A percentile compares a stretch with the other conserved stretches of the same genome.
These are phyloP conservation scores for Hypoxylon sp. DNA, from an alignment of 2,329 filamentous ascomycete genomes.

Conservation along the genomic window DNA sequence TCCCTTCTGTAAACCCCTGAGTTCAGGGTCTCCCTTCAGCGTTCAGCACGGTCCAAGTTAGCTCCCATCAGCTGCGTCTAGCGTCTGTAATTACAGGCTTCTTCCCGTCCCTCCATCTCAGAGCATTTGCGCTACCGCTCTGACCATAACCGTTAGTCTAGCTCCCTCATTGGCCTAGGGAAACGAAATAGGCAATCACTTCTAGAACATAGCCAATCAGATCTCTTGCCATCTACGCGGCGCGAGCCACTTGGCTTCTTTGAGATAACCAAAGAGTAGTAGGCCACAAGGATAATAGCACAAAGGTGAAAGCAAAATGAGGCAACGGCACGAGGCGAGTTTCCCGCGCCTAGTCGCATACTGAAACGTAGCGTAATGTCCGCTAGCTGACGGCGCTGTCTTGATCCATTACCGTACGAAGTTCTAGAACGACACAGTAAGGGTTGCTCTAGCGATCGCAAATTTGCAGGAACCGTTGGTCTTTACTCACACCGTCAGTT, in stretches of 20 bases:
- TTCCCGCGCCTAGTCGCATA: slow-evolving; percentile 24
- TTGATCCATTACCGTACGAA: neutral
- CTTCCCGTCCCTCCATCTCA: slow-evolving; percentile 17
- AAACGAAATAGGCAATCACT: slow-evolving; percentile 16
- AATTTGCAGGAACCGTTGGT: slow-evolving; percentile 33
- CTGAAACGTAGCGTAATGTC: slow-evolving; percentile 16
- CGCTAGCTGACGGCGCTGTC: slow-evolving; percentile 16
- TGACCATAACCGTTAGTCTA: slow-evolving; percentile 12
- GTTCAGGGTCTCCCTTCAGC: slow-evolving; percentile 7
- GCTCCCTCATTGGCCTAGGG: neutral
- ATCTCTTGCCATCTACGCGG: slow-evolving; percentile 13
- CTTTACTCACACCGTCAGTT: slow-evolving; percentile 12
- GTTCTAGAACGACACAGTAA: neutral
- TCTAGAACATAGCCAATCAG: slow-evolving; percentile 24
- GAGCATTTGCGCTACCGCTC: slow-evolving; percentile 1
- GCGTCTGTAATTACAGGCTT: slow-evolving; percentile 2
- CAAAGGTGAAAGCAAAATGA: slow-evolving; percentile 18
- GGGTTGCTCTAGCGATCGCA: slow-evolving; percentile 13
- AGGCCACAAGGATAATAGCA: slow-evolving; percentile 5
- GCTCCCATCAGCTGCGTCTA: slow-evolving; percentile 12
- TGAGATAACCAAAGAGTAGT: slow-evolving; percentile 18
- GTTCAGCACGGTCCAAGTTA: slow-evolving; percentile 2
- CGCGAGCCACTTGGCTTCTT: slow-evolving; percentile 21
- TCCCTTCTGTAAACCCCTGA: neutral
- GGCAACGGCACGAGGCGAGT: slow-evolving; percentile 23